Base-by-base conservation (phyloP, 2,329 filamentous ascomycete genomes). In the Coniochaeta sp. region DNA sequence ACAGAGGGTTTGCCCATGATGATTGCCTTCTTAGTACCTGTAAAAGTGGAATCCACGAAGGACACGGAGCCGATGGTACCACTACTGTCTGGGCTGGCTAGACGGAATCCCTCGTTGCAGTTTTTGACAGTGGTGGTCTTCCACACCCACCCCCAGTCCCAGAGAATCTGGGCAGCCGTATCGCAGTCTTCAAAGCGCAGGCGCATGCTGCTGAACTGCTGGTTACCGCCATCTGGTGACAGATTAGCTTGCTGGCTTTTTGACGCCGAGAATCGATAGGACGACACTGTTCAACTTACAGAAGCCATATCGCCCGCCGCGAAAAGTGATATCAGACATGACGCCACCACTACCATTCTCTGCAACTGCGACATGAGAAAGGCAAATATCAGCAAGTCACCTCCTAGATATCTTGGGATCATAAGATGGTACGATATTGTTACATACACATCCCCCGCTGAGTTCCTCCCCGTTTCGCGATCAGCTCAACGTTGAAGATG, bases 111-210 rank as follows among this genome's bases (percentile, higher is more conserved):
- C 2, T 9, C 34, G 22, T 34, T 17, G 34, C 4, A 4, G 55
- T 32, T 32, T 2, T 40, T 32, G 9, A 57, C 24, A 16, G 10
- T 34, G 3, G 17, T 28, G 22, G 24, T 38, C 55, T 57, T 57
- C 55, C 55, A 40, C 32, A 57, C 55, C 55, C 55, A 57, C 4
- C 55, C 55, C 55, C 32, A 57, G 55, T 57, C 55, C 34, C 55
- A 57, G 34, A 57, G 24, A 10, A 57, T 8, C 17, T 57, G 30
- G 10, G 17, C 55, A 10, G 28, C 55, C 8, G 24, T 40, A 16
- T 3, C 22, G 22, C 55, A 57, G 3, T 17, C 55, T 10, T 42
- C n/a, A 22, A 57, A 57, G 32, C 12, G 24, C 8, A 57, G 12
- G 19, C 55, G 55, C 10, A 9, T 36, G 34, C 4, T 17, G 17